A percentile compares a stretch with the other conserved stretches of the same genome.
These are phyloP conservation scores for Flammula alnicola DNA, from an alignment of 1,284 basidiomycete species.

Conservation along the genomic window DNA sequence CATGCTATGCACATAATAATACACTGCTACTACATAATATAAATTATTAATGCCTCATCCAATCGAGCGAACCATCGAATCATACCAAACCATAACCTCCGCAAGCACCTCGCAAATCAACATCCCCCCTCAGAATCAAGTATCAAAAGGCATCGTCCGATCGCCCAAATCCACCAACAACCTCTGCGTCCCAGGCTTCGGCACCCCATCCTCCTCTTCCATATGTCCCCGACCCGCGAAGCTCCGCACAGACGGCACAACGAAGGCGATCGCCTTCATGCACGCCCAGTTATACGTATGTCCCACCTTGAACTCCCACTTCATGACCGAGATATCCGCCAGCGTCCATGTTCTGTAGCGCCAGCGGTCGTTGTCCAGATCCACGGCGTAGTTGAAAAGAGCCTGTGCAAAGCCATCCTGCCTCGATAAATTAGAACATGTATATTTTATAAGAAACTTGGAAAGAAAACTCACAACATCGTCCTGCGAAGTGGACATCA, in stretches of 20 bases:
- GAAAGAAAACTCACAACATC: background rate
- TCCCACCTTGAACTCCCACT: slow-evolving; percentile 27
- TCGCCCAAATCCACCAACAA: slow-evolving; percentile 13
- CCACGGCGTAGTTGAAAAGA: slow-evolving; percentile 22
- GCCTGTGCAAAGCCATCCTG: slow-evolving; percentile 24
- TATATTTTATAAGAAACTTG: too few species aligned
- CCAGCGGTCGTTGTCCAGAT: slow-evolving; percentile 26
- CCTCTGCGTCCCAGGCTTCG: slow-evolving; percentile 2
- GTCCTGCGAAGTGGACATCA: slow-evolving; percentile 6
- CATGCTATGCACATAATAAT: too few species aligned
- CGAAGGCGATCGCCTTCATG: slow-evolving; percentile 26
- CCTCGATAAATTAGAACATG: background rate
- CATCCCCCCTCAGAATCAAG: background rate
- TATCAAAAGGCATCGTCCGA: slow-evolving; percentile 18
- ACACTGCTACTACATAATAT: too few species aligned
- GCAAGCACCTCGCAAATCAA: background rate
- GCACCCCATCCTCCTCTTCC: slow-evolving; percentile 5
- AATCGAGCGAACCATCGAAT: too few species aligned
- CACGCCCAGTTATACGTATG: slow-evolving; percentile 22
- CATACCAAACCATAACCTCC: too few species aligned
- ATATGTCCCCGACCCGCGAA: slow-evolving; percentile 25
- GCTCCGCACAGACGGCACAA: slow-evolving; percentile 27
- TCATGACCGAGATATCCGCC: slow-evolving; percentile 26
- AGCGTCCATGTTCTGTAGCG: slow-evolving; percentile 26
- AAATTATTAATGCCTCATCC: too few species aligned